Evolutionary conservation across 129 eudicot species (phyloP), one percentile per base, ranked within the genome.

Genomic region (Saposhnikovia divaricata): DNA sequence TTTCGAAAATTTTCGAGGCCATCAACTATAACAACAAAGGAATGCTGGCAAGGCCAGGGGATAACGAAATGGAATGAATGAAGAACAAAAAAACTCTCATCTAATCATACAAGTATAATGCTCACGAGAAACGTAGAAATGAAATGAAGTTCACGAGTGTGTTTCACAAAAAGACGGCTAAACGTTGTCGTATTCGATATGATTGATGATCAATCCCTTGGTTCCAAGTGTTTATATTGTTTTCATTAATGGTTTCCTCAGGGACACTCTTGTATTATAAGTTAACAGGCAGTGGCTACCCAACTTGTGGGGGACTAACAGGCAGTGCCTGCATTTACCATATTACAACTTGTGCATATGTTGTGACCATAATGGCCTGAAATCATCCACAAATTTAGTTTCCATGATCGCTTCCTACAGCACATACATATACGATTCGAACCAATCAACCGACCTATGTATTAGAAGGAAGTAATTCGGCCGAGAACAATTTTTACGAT

Each of bases 141-240:
- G 34, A 59, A 42, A 27, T 9, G 77, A 44, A 31, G 39, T 74
- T 74, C 78, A 74, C 78, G 78, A 74, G 78, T 45, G 78, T 27
- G 1, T 25, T 44, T 2, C 59, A 44, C 61, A 74, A 74, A 74
- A 74, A 45, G 78, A 74, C 78, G 78, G 78, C 78, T 74, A 7
- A 11, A 23, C 37, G n/a, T 8, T 46, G 78, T 74, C 78, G 42
- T 74, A 46, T 27, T 74, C 57, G 27, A 12, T 28, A 65, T n/a
- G 66, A 57, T 65, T 39, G 28, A 44, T 44, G 27, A 74, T 74
- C 77, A 45, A 45, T 45, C 40, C 48, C 19, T n/a, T 45, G 59
- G 39, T 45, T 45, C 31, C 55, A 45, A 74, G 55, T 44, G 61
- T 74, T 25, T 74, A 37, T 45, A 74, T 45, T 51, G 37, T 40